Percentiles rank a stretch among this genome's conserved stretches.
These are phyloP conservation scores for Ogataea zsoltii DNA, from an alignment of 805 yeast species.

Conservation along the genomic window DNA sequence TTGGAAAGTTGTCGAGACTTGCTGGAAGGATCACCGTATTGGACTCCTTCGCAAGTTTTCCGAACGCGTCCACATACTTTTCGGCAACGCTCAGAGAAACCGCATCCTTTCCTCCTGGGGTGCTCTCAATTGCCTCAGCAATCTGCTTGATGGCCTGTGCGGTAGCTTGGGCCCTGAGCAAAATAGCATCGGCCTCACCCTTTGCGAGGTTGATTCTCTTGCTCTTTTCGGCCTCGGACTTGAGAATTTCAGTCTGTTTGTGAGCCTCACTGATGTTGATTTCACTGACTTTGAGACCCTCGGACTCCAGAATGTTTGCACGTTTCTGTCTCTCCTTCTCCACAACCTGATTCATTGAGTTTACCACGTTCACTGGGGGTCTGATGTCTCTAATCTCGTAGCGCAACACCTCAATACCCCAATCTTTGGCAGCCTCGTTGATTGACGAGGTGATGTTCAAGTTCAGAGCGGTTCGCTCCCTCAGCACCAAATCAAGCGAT, in stretches of 20 bases:
- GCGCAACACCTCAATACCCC: slow-evolving; percentile 85
- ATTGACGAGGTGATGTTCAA: slow-evolving; percentile 72
- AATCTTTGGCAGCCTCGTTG: slow-evolving; percentile 79
- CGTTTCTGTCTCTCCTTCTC: slow-evolving; percentile 84
- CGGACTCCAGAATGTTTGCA: slow-evolving; percentile 84
- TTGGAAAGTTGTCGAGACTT: slow-evolving; percentile 70
- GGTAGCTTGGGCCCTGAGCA: slow-evolving; percentile 67
- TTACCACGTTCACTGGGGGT: slow-evolving; percentile 82
- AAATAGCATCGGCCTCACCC: slow-evolving; percentile 73
- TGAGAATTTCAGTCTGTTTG: slow-evolving; percentile 65
- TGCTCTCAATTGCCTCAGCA: slow-evolving; percentile 65
- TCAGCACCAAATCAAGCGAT: slow-evolving; percentile 73
- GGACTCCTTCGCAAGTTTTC: slow-evolving; percentile 77
- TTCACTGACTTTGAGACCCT: slow-evolving; percentile 76
- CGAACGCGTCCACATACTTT: slow-evolving; percentile 79
- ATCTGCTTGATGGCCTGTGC: slow-evolving; percentile 67
- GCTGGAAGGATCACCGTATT: slow-evolving; percentile 80
- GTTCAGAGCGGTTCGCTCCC: slow-evolving; percentile 74
- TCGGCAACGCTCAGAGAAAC: slow-evolving; percentile 80
- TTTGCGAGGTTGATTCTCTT: slow-evolving; percentile 66
- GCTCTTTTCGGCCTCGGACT: slow-evolving; percentile 70
- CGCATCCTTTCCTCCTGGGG: slow-evolving; percentile 75
- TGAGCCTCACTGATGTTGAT: slow-evolving; percentile 86
- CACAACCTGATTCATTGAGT: slow-evolving; percentile 91
- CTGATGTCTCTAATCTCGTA: slow-evolving; percentile 87